Evolutionary conservation across 176 grass and related monocot genomes (phyloP).

Genomic region (Eragrostis nindensis): DNA sequence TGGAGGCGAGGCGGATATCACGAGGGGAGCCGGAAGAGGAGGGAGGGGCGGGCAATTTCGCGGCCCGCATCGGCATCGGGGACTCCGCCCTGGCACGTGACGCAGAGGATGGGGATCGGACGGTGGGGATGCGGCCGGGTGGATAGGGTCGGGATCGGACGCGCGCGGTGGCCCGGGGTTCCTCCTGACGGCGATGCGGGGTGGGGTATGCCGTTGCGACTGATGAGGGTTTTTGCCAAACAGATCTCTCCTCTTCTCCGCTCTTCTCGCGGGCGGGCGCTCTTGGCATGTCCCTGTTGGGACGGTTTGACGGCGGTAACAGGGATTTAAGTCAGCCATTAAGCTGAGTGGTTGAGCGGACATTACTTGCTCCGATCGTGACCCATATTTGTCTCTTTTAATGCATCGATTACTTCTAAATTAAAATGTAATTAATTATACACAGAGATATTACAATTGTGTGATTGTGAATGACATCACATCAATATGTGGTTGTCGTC

Average conservation of each 20-base stretch:
- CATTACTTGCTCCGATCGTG: neutral
- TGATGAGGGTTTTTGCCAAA: no score
- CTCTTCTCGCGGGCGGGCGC: neutral
- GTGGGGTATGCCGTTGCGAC: neutral
- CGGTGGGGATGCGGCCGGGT: neutral
- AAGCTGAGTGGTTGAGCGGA: slow-evolving; percentile 7
- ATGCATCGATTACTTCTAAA: no score
- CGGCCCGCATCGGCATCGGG: slow-evolving; percentile 38
- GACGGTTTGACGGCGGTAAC: slow-evolving; percentile 1
- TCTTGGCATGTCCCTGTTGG: slow-evolving; percentile 3
- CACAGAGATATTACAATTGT: no score
- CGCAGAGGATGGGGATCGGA: neutral
- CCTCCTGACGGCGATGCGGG: neutral
- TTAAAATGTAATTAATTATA: no score
- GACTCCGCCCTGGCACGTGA: slow-evolving; percentile 54
- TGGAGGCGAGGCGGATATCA: slow-evolving; percentile 47
- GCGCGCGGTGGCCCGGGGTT: neutral
- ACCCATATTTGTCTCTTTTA: neutral
- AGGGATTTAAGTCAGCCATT: neutral
- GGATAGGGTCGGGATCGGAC: slow-evolving; percentile 24
- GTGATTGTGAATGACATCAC: no score
- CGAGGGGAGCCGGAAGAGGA: slow-evolving; percentile 27
- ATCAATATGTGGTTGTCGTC: no score
- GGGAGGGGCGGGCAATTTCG: slow-evolving; percentile 1
- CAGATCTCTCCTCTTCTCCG: no score